Conservation (phyloP, 139 green algal species). For the Tetraselmis chui region DNA sequence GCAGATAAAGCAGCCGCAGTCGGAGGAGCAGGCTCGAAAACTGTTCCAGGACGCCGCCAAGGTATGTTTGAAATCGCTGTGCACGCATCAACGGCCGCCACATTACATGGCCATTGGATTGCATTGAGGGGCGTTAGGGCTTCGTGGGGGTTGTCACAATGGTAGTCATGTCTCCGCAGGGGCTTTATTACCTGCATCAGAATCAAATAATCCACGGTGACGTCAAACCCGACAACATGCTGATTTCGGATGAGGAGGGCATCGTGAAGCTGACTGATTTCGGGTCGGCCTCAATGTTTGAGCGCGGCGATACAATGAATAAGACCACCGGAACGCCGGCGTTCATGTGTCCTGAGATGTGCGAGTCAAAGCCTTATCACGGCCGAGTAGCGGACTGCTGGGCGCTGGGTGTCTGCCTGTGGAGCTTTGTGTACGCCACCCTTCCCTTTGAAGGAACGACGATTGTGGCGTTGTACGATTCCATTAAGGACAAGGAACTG, state of each 20-base stretch:
- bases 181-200: background rate
- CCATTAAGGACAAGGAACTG: background rate
- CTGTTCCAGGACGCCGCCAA: constrained; percentile 77
- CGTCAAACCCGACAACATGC: constrained; percentile 87
- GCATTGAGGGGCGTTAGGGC: too few relatives aligned
- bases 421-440: constrained; percentile 62
- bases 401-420: constrained; percentile 76
- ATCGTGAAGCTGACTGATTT: constrained; percentile 87
- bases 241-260: constrained; percentile 48
- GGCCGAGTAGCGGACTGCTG: constrained; percentile 68
- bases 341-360: constrained; percentile 47
- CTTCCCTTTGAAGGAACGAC: background rate
- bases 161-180: too few relatives aligned
- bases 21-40: constrained; percentile 57
- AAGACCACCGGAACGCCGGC: constrained; percentile 55
- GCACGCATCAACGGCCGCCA: too few relatives aligned
- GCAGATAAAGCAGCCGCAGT: constrained; percentile 32
- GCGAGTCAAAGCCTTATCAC: constrained; percentile 29
- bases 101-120: too few relatives aligned
- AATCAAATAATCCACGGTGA: constrained; percentile 49
- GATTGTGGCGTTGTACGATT: background rate
- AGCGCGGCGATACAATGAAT: background rate
- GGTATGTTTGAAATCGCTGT: too few relatives aligned
- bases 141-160: too few relatives aligned
- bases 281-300: constrained; percentile 39